These are phyloP conservation scores for Aspergillus cristatus DNA, from an alignment of 495 filamentous ascomycete genomes.

Conservation along the genomic window DNA sequence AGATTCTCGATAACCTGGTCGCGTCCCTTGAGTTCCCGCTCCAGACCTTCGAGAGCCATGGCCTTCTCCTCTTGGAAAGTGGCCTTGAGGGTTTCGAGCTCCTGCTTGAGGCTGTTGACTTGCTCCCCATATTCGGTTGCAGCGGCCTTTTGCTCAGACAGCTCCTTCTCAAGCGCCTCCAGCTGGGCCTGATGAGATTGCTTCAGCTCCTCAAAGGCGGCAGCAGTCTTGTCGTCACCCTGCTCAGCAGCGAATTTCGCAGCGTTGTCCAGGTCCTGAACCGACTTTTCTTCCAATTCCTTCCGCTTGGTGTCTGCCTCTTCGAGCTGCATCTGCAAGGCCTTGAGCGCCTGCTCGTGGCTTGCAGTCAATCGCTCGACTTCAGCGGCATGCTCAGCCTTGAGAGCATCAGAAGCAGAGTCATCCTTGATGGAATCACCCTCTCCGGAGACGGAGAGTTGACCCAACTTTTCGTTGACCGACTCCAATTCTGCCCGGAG, in stretches of 20 bases:
- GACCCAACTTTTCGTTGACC: constrained; percentile 30
- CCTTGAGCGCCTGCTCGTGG: constrained; percentile 29
- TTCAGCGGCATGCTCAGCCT: constrained; percentile 30
- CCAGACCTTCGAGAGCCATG: constrained; percentile 25
- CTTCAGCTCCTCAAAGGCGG: constrained; percentile 33
- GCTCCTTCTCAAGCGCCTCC: constrained; percentile 27
- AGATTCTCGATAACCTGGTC: constrained; percentile 37
- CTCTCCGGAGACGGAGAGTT: constrained; percentile 24
- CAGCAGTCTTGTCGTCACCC: constrained; percentile 26
- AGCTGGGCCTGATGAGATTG: constrained; percentile 28
- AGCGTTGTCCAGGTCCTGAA: constrained; percentile 34
- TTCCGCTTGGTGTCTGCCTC: constrained; percentile 32
- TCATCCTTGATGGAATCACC: constrained; percentile 13
- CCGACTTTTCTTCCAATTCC: constrained; percentile 31
- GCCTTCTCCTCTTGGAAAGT: constrained; percentile 30
- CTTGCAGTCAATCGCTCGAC: constrained; percentile 25
- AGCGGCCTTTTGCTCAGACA: constrained; percentile 28
- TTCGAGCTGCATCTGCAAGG: constrained; percentile 27
- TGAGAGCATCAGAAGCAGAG: constrained; percentile 19
- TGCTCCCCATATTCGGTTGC: constrained; percentile 29
- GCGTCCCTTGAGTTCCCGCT: constrained; percentile 32
- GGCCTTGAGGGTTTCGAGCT: constrained; percentile 27
- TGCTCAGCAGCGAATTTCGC: constrained; percentile 26
- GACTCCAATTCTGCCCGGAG: constrained; percentile 32
- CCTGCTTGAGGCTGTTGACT: constrained; percentile 28